Evolutionary conservation across 1,139 yeast species (phyloP).

Genomic region (Kodamaea sp.): DNA sequence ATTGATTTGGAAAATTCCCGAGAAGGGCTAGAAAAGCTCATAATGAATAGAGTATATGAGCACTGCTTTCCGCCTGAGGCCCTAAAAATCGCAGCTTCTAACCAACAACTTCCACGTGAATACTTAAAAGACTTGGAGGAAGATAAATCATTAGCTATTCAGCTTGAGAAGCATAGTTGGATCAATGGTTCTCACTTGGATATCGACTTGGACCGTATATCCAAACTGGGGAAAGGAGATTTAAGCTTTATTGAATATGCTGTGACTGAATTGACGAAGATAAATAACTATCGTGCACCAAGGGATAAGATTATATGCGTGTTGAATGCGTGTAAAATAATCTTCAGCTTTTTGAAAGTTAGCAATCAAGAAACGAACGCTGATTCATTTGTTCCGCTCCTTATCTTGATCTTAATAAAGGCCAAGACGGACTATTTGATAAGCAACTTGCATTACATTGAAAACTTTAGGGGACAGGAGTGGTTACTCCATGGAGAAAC

Average conservation of each 20-base stretch:
- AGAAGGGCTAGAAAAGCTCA: conserved; percentile 89
- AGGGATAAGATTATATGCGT: conserved; percentile 92
- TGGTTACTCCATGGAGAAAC: conserved; percentile 80
- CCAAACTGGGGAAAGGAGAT: conserved; percentile 23
- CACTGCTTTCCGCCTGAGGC: conserved; percentile 83
- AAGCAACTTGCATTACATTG: conserved; percentile 83
- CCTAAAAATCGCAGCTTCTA: conserved; percentile 27
- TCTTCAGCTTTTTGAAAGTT: conserved; percentile 80
- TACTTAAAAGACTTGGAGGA: conserved; percentile 56
- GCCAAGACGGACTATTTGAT: conserved; percentile 62
- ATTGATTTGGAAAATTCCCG: conserved; percentile 68
- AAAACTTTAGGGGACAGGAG: conserved; percentile 73
- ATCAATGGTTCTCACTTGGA: conserved; percentile 81
- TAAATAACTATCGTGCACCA: conserved; percentile 86
- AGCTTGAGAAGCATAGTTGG: conserved; percentile 71
- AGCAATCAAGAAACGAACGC: conserved; percentile 78
- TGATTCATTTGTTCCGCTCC: conserved; percentile 84
- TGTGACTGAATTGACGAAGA: conserved; percentile 67
- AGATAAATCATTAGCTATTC: conserved; percentile 58
- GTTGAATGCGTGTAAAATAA: conserved; percentile 87
- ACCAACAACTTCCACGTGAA: conserved; percentile 43
- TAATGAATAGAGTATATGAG: conserved; percentile 83
- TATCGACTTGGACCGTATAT: conserved; percentile 48
- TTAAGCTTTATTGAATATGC: conserved; percentile 70
- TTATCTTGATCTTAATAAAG: conserved; percentile 76